Evolutionary conservation across 140 eudicot genomes (phyloP).

Genomic region (Stevia rebaudiana): DNA sequence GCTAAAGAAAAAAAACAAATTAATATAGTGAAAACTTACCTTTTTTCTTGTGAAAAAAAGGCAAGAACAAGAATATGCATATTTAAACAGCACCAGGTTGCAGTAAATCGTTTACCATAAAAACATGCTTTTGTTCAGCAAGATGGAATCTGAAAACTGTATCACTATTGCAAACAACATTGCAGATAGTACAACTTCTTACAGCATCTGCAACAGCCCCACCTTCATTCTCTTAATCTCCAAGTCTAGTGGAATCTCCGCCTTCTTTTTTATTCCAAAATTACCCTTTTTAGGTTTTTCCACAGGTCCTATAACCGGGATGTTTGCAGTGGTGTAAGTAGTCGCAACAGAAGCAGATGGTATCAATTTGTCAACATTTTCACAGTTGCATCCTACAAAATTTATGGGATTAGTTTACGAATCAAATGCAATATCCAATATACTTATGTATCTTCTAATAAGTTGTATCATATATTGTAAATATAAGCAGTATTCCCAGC

Average conservation of each 20-base stretch:
- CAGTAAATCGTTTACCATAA: conserved; percentile 37
- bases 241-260: conserved; percentile 35
- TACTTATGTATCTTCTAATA: background rate
- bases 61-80: background rate
- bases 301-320: conserved; percentile 46
- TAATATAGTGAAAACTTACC: background rate
- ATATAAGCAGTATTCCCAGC: background rate
- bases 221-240: conserved; percentile 60
- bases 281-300: conserved; percentile 38
- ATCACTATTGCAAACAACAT: conserved; percentile 84
- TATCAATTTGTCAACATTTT: conserved; percentile 38
- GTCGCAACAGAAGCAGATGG: conserved; percentile 5
- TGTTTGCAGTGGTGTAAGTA: conserved; percentile 17
- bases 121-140: conserved; percentile 63
- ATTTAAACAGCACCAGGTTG: conserved; percentile 26
- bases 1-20: conserved; percentile 16
- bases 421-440: conserved; percentile 2
- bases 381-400: conserved; percentile 28
- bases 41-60: background rate
- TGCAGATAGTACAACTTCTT: conserved; percentile 55
- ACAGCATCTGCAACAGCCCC: conserved; percentile 54
- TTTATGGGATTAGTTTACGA: background rate
- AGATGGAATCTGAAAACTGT: conserved; percentile 58
- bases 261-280: conserved; percentile 34
- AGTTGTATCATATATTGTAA: background rate